Evolutionary conservation across 495 filamentous ascomycete genomes (phyloP).

Genomic region (Daldinia childiae): DNA sequence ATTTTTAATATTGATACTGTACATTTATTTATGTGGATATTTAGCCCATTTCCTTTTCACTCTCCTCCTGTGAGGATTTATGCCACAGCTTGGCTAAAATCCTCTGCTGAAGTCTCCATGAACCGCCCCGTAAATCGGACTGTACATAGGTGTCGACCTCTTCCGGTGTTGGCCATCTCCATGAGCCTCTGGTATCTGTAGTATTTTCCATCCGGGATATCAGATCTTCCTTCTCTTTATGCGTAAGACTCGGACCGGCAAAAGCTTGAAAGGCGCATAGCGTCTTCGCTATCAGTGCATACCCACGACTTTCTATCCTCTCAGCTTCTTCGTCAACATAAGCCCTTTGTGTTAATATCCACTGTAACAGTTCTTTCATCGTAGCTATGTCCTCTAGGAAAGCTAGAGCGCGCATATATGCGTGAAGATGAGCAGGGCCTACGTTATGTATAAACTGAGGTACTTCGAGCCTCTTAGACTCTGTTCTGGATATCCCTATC

Average conservation of each 20-base stretch:
- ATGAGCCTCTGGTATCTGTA: slow-evolving; percentile 10
- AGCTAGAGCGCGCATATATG: slow-evolving; percentile 53
- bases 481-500: neutral
- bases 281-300: slow-evolving; percentile 44
- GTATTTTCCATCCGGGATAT: slow-evolving; percentile 31
- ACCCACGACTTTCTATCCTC: slow-evolving; percentile 38
- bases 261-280: slow-evolving; percentile 50
- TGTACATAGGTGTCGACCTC: slow-evolving; percentile 37
- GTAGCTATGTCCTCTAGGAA: slow-evolving; percentile 45
- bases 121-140: slow-evolving; percentile 27
- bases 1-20: neutral
- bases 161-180: slow-evolving; percentile 45
- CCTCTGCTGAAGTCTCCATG: slow-evolving; percentile 27
- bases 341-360: slow-evolving; percentile 45
- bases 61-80: slow-evolving; percentile 6
- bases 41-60: neutral
- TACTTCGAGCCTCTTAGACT: neutral
- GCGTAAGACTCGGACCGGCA: slow-evolving; percentile 37
- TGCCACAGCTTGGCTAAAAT: slow-evolving; percentile 4
- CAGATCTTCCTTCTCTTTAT: slow-evolving; percentile 39
- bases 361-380: slow-evolving; percentile 52
- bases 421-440: slow-evolving; percentile 43
- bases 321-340: slow-evolving; percentile 49
- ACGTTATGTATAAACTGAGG: slow-evolving; percentile 40
- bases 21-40: slow-evolving; percentile 8